phyloP scores from a whole-genome alignment of 129 eudicot species.

The Artemisia argyi region DNA sequence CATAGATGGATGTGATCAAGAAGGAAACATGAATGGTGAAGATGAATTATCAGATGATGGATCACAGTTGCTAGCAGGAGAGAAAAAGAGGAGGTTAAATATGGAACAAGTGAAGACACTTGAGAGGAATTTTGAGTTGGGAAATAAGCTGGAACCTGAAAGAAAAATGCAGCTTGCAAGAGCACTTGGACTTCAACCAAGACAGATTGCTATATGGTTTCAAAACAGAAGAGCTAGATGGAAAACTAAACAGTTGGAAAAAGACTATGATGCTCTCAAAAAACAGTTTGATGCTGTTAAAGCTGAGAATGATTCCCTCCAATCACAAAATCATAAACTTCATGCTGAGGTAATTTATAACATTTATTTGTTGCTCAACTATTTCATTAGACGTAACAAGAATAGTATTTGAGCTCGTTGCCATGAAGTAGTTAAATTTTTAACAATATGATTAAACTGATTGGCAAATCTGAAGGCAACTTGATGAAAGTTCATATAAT shows the following conservation, averaged over 20 bases:
- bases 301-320: conserved; percentile 91
- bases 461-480: conserved; percentile 15
- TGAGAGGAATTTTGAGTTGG: conserved; percentile 91
- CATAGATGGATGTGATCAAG: conserved; percentile 48
- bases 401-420: not conserved
- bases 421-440: not conserved
- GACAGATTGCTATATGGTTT: conserved; percentile 98
- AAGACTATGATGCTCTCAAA: conserved; percentile 84
- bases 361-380: not conserved
- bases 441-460: not conserved
- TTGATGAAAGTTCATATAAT: conserved; percentile 10
- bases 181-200: conserved; percentile 96
- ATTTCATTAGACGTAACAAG: not conserved
- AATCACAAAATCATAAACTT: conserved; percentile 77
- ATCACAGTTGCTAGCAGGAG: conserved; percentile 56
- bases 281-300: conserved; percentile 86
- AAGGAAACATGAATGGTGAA: conserved; percentile 52
- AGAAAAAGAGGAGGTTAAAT: conserved; percentile 91
- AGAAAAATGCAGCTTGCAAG: conserved; percentile 97
- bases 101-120: conserved; percentile 94
- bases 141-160: conserved; percentile 97
- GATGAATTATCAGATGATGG: conserved; percentile 86
- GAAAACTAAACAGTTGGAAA: conserved; percentile 98
- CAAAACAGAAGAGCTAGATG: conserved; percentile 97
- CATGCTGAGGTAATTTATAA: conserved; percentile 71